Conservation (phyloP, 2,329 filamentous ascomycete species). For the Grosmannia huntii region DNA sequence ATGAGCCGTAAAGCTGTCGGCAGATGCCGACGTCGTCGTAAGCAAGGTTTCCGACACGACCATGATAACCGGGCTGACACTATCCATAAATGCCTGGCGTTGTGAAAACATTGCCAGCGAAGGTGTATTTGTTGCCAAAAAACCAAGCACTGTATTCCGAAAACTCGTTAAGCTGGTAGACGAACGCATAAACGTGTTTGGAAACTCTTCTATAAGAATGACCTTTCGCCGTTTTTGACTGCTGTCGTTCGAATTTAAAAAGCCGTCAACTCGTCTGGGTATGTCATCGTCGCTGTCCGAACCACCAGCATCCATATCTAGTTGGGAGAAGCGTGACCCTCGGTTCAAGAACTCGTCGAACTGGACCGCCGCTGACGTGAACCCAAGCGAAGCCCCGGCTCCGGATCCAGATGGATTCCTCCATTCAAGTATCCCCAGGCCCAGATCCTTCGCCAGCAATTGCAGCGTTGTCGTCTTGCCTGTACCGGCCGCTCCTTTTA, state of each 20-base stretch:
- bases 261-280: neutral
- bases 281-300: constrained; percentile 16
- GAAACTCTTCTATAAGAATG: constrained; percentile 72
- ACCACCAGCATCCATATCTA: constrained; percentile 16
- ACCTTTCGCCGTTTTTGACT: constrained; percentile 28
- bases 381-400: constrained; percentile 33
- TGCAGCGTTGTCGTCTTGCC: constrained; percentile 85
- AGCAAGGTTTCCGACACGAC: constrained; percentile 84
- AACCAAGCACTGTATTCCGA: constrained; percentile 61
- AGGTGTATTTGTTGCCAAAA: constrained; percentile 55
- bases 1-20: constrained; percentile 88
- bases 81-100: constrained; percentile 19
- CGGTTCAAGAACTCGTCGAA: constrained; percentile 88
- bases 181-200: constrained; percentile 56
- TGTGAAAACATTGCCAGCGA: constrained; percentile 35
- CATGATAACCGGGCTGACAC: constrained; percentile 65
- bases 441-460: constrained; percentile 65
- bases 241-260: neutral
- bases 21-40: constrained; percentile 70
- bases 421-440: constrained; percentile 76
- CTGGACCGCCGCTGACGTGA: constrained; percentile 59
- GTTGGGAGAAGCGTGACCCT: constrained; percentile 61
- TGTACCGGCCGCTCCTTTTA: constrained; percentile 83
- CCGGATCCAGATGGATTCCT: constrained; percentile 60
- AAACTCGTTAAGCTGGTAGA: constrained; percentile 57